Evolutionary conservation across 352 stramenopile genomes (phyloP).

Genomic region (Stramenopiles sp.): DNA sequence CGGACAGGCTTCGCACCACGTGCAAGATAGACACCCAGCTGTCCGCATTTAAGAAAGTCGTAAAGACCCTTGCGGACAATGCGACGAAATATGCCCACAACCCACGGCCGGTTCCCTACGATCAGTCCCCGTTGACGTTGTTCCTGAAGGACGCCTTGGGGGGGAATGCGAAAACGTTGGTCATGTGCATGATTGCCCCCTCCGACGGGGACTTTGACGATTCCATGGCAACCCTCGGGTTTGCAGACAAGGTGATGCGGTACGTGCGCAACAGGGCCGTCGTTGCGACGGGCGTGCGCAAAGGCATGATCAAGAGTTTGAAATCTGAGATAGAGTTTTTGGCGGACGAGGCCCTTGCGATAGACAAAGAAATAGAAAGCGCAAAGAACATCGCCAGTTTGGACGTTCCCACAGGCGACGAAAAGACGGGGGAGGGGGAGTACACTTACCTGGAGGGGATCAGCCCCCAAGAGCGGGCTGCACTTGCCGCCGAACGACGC

Average conservation of each 20-base stretch:
- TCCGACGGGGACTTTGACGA: conserved; percentile 3
- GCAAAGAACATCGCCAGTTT: not conserved
- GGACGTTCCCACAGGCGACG: not conserved
- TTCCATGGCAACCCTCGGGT: not conserved
- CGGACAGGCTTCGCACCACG: not conserved
- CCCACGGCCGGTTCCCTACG: not conserved
- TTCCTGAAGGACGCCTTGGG: not conserved
- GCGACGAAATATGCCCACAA: conserved; percentile 1
- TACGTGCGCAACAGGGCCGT: conserved; percentile 2
- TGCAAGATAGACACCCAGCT: not conserved
- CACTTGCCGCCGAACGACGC: not conserved
- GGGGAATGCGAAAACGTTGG: not conserved
- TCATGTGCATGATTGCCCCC: not conserved
- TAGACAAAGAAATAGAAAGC: not conserved
- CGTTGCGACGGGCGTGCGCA: not conserved
- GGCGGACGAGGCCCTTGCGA: not conserved
- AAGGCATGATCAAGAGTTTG: not conserved
- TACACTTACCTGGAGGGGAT: not conserved
- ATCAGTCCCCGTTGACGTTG: not conserved
- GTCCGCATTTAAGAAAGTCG: not conserved
- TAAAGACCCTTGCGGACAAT: not conserved
- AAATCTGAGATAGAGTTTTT: conserved; percentile 9
- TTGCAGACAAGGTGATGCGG: not conserved
- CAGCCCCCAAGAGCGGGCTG: not conserved
- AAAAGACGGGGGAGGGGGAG: not conserved